Evolutionary conservation across 176 grass and related monocot genomes (phyloP), one percentile per base, ranked within the genome.

Genomic region (Carex pumila): DNA sequence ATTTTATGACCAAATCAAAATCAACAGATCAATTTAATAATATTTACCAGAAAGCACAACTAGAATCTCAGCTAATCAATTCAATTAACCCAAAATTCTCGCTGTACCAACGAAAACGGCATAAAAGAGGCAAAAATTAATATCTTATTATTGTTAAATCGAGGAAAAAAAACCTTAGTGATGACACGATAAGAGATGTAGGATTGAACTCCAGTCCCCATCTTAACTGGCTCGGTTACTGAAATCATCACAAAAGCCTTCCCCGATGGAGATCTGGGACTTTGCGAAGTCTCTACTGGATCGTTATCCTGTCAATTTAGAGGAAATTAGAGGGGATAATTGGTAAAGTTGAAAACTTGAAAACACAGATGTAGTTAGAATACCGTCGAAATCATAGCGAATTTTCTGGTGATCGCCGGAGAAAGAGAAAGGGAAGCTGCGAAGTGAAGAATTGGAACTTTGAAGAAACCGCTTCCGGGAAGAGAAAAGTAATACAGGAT

Each of bases 101-200:
- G 8, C 73, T 18, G 37, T 49, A 47, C n/a, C n/a, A 72, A 73
- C 17, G n/a, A 47, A 73, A 25, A 25, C 19, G 9, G 10, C 41
- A 73, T 50, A 13, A 57, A 77, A 71, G 34, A 71, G 9, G 50
- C 9, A 77, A 77, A 34, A 13, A 7, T 0, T 8, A 71, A 75
- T 25, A 75, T 53, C 21, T 13, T 0, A 2, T 30, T 29, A 55
- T 12, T 45, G 71, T 41, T 5, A 39, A 82, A 86, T 58, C 19
- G 65, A 88, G 60, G 1, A 8, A 71, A 49, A 45, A 45, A 65
- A 49, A 99, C 96, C 93, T 92, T 99, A 65, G 96, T 94, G 76
- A 99, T 95, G 85, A 96, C 93, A 54, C 96, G 93, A 83, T 95
- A 99, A 53, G 96, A 99, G 91, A 99, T 99, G 85, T 99, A 99